A percentile compares a stretch with the other conserved stretches of the same genome.
Conservation (phyloP, 768 basidiomycete species). For the Dictyophora rubrovolvata region DNA sequence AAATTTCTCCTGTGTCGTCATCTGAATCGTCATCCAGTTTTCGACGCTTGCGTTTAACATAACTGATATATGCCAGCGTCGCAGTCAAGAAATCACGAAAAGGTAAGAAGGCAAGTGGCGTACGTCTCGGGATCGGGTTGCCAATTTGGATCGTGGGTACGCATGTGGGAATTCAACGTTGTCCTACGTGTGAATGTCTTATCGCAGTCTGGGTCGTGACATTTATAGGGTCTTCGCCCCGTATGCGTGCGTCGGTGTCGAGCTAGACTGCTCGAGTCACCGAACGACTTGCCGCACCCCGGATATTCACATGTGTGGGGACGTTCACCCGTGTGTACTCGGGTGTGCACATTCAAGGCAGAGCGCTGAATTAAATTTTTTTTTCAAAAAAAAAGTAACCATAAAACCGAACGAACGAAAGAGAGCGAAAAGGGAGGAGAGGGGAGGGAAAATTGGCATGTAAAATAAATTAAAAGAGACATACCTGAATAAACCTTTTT, state of each 20-base stretch:
- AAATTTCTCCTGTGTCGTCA: slow-evolving; percentile 39
- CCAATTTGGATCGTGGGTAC: slow-evolving; percentile 77
- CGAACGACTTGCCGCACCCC: slow-evolving; percentile 78
- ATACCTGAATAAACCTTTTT: slow-evolving; percentile 87
- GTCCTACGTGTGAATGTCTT: slow-evolving; percentile 85
- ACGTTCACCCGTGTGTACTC: slow-evolving; percentile 89
- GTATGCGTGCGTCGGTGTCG: slow-evolving; percentile 86
- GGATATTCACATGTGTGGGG: slow-evolving; percentile 88
- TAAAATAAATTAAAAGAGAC: slow-evolving; percentile 10
- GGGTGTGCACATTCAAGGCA: slow-evolving; percentile 77
- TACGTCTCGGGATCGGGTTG: slow-evolving; percentile 77
- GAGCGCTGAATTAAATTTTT: slow-evolving; percentile 48
- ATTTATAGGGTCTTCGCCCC: slow-evolving; percentile 79
- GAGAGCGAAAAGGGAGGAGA: neutral
- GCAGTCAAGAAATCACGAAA: slow-evolving; percentile 11
- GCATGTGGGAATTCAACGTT: slow-evolving; percentile 80
- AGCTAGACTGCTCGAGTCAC: slow-evolving; percentile 85
- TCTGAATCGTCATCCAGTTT: slow-evolving; percentile 37
- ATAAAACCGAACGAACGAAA: slow-evolving; percentile 9
- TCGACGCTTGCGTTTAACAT: slow-evolving; percentile 50
- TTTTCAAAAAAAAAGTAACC: neutral
- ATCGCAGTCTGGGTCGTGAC: slow-evolving; percentile 71
- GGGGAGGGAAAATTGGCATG: no score
- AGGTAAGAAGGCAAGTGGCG: slow-evolving; percentile 20
- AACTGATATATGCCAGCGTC: slow-evolving; percentile 14